Evolutionary conservation across 345 rosid species (phyloP).

Genomic region (Bretschneidera sinensis): DNA sequence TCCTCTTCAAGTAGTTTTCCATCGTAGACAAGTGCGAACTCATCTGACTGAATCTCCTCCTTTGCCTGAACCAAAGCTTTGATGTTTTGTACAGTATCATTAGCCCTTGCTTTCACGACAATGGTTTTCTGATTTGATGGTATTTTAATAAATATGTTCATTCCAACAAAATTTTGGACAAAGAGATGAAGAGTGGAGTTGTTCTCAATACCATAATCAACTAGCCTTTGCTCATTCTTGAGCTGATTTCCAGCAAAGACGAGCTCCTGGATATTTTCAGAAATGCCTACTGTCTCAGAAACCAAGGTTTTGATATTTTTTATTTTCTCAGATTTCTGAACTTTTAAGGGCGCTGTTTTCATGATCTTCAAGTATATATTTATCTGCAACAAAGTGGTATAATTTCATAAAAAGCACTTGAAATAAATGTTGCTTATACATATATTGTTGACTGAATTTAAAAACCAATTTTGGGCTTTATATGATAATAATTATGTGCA

Average conservation of each 20-base stretch:
- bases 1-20: conserved; percentile 29
- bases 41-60: conserved; percentile 21
- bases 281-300: conserved; percentile 21
- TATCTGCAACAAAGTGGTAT: conserved; percentile 26
- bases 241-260: conserved; percentile 26
- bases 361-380: conserved; percentile 26
- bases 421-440: too few relatives aligned
- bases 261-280: conserved; percentile 16
- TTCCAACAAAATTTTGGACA: conserved; percentile 2
- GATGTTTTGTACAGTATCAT: conserved; percentile 22
- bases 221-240: conserved; percentile 16
- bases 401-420: too few relatives aligned
- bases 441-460: too few relatives aligned
- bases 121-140: conserved; percentile 15
- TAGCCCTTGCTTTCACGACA: conserved; percentile 17
- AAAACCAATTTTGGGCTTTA: too few relatives aligned
- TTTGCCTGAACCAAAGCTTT: conserved; percentile 20
- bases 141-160: conserved; percentile 20
- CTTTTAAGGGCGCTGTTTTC: conserved; percentile 23
- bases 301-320: conserved; percentile 24
- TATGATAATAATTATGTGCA: too few relatives aligned
- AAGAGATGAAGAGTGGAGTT: conserved; percentile 22
- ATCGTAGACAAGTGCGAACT: conserved; percentile 23
- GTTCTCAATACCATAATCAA: conserved; percentile 21
- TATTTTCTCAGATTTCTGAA: conserved; percentile 19